Base-by-base conservation (phyloP, 352 stramenopile species). In the Phytophthora cryptogea region DNA sequence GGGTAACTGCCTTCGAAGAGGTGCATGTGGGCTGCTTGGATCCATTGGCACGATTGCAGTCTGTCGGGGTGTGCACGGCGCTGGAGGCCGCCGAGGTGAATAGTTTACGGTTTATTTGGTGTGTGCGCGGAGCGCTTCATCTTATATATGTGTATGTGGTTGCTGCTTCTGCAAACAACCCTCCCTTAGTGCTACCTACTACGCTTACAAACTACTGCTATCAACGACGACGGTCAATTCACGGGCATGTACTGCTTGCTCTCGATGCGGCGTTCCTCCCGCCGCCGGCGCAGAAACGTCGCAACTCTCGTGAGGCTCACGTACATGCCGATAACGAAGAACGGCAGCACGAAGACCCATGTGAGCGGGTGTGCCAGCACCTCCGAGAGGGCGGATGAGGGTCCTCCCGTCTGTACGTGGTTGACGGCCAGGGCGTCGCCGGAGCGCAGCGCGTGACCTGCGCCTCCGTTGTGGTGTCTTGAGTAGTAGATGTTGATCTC, bases 221-320 rank as follows among this genome's bases (percentile, higher is more conserved):
- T 28, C 51, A 51, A 52, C 26, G 10, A 47, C 13, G 31, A 54
- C 28, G 30, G 46, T 70, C 56, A 83, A 60, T 70, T 74, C 54
- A 90, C 78, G 35, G 80, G 76, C 68, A 77, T 77, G 66, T 90
- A 90, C 65, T 85, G 80, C 58, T 86, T 82, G 58, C 72, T 72
- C 50, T 83, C 78, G 58, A 90, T 80, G 32, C 80, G 72, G 10
- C 82, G 69, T 50, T 84, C 67, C 44, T 88, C 80, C n/a, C 77
- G 70, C 44, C 78, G 78, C 4, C 81, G 78, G 8, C 78, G 77
- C 17, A 86, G 8, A 44, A 83, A 87, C 27, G 70, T 73, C 13
- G 75, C 40, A 8, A 63, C 55, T 20, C 74, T 58, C 10, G 70
- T 72, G 54, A 75, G 49, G 28, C 68, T 76, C 33, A 82, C 77